Conservation (phyloP, 768 basidiomycete species). For the Boletus insuetus region DNA sequence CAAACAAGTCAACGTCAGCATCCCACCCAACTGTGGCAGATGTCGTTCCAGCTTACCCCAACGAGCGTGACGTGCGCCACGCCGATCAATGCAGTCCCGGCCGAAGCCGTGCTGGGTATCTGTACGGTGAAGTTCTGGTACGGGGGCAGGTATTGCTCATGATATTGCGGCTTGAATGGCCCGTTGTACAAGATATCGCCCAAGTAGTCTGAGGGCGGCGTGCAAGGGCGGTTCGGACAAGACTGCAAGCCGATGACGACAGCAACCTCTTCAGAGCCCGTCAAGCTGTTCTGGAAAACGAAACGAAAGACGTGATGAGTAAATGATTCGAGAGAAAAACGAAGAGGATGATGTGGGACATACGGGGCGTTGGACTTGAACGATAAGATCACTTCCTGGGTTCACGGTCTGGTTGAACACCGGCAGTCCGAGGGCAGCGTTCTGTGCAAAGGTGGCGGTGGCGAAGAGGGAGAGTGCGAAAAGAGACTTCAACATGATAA, state of each 20-base stretch:
- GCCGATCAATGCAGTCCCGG: constrained; percentile 36
- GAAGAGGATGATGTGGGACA: constrained; percentile 9
- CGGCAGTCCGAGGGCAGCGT: constrained; percentile 40
- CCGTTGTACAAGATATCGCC: constrained; percentile 49
- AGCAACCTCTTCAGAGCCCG: constrained; percentile 43
- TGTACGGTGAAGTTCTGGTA: constrained; percentile 46
- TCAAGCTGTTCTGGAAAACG: constrained; percentile 32
- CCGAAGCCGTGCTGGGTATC: constrained; percentile 30
- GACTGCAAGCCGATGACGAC: constrained; percentile 44
- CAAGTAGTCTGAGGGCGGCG: constrained; percentile 28
- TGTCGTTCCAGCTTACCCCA: constrained; percentile 34
- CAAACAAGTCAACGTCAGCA: not conserved
- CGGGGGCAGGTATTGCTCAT: constrained; percentile 17
- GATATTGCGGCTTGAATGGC: constrained; percentile 35
- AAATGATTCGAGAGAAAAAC: not conserved
- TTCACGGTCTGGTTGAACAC: constrained; percentile 23
- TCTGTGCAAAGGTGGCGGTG: constrained; percentile 42
- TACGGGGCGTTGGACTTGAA: constrained; percentile 50
- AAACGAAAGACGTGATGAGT: not conserved
- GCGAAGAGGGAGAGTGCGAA: constrained; percentile 1
- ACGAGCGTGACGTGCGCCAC: constrained; percentile 38
- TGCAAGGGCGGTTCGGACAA: constrained; percentile 32
- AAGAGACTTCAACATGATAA: not conserved
- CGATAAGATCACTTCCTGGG: constrained; percentile 38
- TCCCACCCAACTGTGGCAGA: not conserved